phyloP scores from a whole-genome alignment of 129 eudicot species.

The Helianthus tuberosus region DNA sequence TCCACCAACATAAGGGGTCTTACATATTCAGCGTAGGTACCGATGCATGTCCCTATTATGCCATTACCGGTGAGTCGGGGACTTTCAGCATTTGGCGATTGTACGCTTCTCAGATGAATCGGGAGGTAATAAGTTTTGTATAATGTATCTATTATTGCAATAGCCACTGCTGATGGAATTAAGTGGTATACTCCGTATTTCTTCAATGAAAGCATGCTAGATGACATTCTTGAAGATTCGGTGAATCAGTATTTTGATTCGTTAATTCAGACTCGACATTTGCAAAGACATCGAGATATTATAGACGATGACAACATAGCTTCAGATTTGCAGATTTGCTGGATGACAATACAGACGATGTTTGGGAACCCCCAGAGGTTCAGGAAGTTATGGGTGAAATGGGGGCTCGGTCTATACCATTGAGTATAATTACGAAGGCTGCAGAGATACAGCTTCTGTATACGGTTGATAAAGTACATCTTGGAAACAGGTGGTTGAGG shows the following conservation, averaged over 20 bases:
- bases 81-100: no score
- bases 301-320: slow-evolving; percentile 62
- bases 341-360: slow-evolving; percentile 80
- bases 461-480: slow-evolving; percentile 77
- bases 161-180: slow-evolving; percentile 79
- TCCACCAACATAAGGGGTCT: no score
- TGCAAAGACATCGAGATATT: slow-evolving; percentile 77
- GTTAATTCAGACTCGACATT: no score
- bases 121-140: no score
- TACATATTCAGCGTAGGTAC: no score
- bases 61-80: no score
- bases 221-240: slow-evolving; percentile 93
- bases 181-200: slow-evolving; percentile 96
- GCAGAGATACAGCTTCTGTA: slow-evolving; percentile 80
- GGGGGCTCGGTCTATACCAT: slow-evolving; percentile 70
- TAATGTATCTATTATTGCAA: no score
- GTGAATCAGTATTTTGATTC: slow-evolving; percentile 84
- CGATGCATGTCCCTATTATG: no score
- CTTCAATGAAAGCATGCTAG: slow-evolving; percentile 82
- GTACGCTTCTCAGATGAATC: no score
- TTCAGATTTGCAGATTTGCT: slow-evolving; percentile 62
- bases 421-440: slow-evolving; percentile 63
- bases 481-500: slow-evolving; percentile 93
- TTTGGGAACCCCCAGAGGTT: slow-evolving; percentile 94
- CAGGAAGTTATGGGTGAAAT: slow-evolving; percentile 90